Evolutionary conservation across 2,329 filamentous ascomycete genomes (phyloP).

Genomic region (Apiospora marii): DNA sequence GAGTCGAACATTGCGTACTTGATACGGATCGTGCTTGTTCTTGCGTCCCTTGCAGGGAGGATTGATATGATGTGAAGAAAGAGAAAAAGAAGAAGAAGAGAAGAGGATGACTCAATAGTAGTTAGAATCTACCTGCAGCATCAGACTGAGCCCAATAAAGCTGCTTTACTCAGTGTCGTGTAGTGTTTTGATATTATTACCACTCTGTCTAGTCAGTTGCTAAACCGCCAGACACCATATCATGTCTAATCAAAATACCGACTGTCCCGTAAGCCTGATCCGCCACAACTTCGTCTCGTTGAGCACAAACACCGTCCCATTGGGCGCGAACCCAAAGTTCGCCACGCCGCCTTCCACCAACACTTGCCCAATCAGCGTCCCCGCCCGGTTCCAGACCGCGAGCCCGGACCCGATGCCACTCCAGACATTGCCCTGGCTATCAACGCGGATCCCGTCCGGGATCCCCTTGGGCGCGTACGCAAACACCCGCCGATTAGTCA

Average conservation of each 20-base stretch:
- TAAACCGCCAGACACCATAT: not conserved
- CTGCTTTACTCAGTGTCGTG: not conserved
- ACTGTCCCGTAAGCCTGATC: slow-evolving; percentile 18
- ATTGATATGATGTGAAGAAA: no score
- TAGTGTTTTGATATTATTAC: not conserved
- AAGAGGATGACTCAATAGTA: no score
- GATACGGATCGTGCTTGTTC: no score
- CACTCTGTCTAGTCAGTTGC: not conserved
- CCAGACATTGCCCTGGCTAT: slow-evolving; percentile 29
- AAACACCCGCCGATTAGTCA: slow-evolving; percentile 28
- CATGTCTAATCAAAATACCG: not conserved
- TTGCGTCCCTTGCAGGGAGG: no score
- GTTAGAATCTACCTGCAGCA: no score
- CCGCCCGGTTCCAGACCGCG: slow-evolving; percentile 27
- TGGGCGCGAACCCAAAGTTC: slow-evolving; percentile 29
- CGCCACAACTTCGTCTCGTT: slow-evolving; percentile 28
- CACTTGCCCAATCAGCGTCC: slow-evolving; percentile 27
- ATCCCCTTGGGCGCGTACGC: slow-evolving; percentile 28
- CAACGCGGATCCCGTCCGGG: slow-evolving; percentile 28
- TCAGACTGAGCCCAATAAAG: not conserved
- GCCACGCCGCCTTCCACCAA: slow-evolving; percentile 24
- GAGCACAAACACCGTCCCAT: slow-evolving; percentile 27
- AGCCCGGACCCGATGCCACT: slow-evolving; percentile 26
- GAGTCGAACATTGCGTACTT: not conserved
- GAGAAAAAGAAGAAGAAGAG: no score